Base-by-base conservation (phyloP, 2,329 filamentous ascomycete genomes). In the Colletotrichum sp. region DNA sequence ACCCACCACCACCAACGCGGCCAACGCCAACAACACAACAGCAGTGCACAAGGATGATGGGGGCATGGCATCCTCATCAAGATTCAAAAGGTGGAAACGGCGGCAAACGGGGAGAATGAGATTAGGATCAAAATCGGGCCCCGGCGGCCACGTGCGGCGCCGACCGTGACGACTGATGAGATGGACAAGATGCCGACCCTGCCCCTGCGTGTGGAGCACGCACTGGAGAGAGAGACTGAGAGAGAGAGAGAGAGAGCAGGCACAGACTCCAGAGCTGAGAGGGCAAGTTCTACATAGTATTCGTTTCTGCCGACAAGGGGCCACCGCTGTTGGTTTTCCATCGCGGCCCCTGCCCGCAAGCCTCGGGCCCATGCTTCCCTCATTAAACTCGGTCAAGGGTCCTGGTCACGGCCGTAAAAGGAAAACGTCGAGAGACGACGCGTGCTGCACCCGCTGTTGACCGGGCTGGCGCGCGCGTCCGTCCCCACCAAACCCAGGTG, bases 81-180 rank as follows among this genome's bases (percentile, higher is more conserved):
- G 69, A 62, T 62, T 49, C 59, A 32, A 34, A 32, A 8, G 21
- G 73, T 59, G 69, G 60, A 55, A 64, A 65, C 32, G 30, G 34
- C 64, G 72, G 68, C 60, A 71, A 65, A 66, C 75, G 77, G 79
- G 81, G 44, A 49, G 44, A 21, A 49, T 49, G n/a, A 82, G 76
- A 82, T 82, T 81, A 64, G 73, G 63, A 78, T 72, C 78, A 77
- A 76, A 78, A 77, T 77, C 67, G 77, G 78, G 79, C 60, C 80
- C 80, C 70, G 76, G 78, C 78, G 75, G 80, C 81, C 81, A 82
- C 81, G 81, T 82, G 81, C 80, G 77, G 62, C 68, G 52, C 66
- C 65, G 39, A 60, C 39, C 26, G 59, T 62, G 69, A 62, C 70
- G 76, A 76, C 69, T 71, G 76, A 76, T 67, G 68, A 71, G 60